phyloP scores from a whole-genome alignment of 129 eudicot species.

The Saposhnikovia divaricata region DNA sequence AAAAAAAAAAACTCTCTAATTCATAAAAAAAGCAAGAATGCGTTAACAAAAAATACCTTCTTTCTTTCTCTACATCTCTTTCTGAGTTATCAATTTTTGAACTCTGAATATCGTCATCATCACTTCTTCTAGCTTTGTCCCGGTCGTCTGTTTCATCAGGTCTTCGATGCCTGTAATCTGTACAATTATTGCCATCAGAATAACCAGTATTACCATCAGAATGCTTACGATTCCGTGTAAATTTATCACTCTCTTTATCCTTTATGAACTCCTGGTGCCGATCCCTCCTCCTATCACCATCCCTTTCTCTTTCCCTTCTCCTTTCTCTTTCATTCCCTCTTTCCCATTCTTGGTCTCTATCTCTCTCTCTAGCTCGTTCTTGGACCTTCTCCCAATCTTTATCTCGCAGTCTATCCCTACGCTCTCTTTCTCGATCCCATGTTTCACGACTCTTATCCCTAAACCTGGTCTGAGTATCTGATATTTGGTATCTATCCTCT shows the following conservation, averaged over 20 bases:
- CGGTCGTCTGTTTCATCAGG: conserved; percentile 35
- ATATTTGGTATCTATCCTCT: conserved; percentile 28
- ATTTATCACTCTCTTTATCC: conserved; percentile 31
- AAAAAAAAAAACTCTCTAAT: conserved; percentile 4
- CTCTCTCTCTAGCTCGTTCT: conserved; percentile 27
- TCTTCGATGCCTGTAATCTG: conserved; percentile 39
- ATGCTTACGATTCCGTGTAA: conserved; percentile 35
- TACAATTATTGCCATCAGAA: conserved; percentile 32
- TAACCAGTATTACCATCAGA: conserved; percentile 30
- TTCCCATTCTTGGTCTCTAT: conserved; percentile 18
- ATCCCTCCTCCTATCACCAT: conserved; percentile 22
- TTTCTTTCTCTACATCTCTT: conserved; percentile 24
- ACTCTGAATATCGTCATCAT: conserved; percentile 24
- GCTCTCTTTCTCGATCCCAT: conserved; percentile 31
- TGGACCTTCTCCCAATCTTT: conserved; percentile 29
- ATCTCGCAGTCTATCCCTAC: conserved; percentile 28
- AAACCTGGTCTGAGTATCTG: conserved; percentile 37
- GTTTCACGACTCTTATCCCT: conserved; percentile 44
- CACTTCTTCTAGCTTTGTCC: conserved; percentile 38
- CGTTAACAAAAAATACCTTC: conserved; percentile 36
- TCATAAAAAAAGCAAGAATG: not conserved
- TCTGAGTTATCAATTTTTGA: conserved; percentile 24
- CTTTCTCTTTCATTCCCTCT: conserved; percentile 23
- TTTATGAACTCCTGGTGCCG: conserved; percentile 26
- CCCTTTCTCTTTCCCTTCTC: conserved; percentile 26